Percentiles rank a stretch among this genome's conserved stretches.
phyloP scores from a whole-genome alignment of 202 grass and related monocot genomes.

The Dendrocalamus latiflorus region DNA sequence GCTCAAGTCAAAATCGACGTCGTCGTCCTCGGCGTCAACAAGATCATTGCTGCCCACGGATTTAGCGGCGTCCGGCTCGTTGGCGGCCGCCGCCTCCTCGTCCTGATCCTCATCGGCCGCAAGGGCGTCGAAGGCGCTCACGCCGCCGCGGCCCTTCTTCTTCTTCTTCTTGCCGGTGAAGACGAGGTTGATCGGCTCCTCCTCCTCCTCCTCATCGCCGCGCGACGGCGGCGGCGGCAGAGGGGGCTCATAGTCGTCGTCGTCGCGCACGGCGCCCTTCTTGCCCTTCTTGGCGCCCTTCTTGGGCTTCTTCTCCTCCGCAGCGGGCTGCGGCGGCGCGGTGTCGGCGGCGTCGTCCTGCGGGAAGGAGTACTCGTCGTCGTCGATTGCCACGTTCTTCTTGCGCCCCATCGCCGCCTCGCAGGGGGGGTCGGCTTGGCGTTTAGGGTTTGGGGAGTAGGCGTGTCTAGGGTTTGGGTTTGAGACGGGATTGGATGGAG shows the following conservation, averaged over 20 bases:
- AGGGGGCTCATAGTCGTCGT: slow-evolving; percentile 53
- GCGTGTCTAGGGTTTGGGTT: no score
- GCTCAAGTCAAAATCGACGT: slow-evolving; percentile 54
- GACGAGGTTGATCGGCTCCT: slow-evolving; percentile 48
- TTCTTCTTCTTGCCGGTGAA: slow-evolving; percentile 85
- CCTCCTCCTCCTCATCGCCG: slow-evolving; percentile 26
- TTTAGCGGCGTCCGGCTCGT: slow-evolving; percentile 10
- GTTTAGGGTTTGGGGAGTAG: slow-evolving; percentile 16
- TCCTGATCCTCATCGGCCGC: slow-evolving; percentile 43
- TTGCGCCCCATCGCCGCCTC: slow-evolving; percentile 68
- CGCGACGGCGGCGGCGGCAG: slow-evolving; percentile 6
- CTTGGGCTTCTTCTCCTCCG: slow-evolving; percentile 49
- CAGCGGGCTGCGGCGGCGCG: slow-evolving; percentile 13
- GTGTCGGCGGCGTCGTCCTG: slow-evolving; percentile 48
- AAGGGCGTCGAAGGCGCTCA: slow-evolving; percentile 51
- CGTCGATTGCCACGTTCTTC: slow-evolving; percentile 82
- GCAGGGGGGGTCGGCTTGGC: neutral
- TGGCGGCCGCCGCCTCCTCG: slow-evolving; percentile 15
- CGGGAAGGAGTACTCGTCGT: slow-evolving; percentile 90
- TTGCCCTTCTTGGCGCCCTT: slow-evolving; percentile 55
- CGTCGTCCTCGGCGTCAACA: slow-evolving; percentile 25
- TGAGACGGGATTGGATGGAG: neutral
- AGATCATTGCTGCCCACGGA: slow-evolving; percentile 25
- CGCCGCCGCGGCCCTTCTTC: slow-evolving; percentile 37
- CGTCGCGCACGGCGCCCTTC: slow-evolving; percentile 40